phyloP scores from a whole-genome alignment of 225 moss, liverwort and hornwort genomes.

The Sphagnum tenellum region DNA sequence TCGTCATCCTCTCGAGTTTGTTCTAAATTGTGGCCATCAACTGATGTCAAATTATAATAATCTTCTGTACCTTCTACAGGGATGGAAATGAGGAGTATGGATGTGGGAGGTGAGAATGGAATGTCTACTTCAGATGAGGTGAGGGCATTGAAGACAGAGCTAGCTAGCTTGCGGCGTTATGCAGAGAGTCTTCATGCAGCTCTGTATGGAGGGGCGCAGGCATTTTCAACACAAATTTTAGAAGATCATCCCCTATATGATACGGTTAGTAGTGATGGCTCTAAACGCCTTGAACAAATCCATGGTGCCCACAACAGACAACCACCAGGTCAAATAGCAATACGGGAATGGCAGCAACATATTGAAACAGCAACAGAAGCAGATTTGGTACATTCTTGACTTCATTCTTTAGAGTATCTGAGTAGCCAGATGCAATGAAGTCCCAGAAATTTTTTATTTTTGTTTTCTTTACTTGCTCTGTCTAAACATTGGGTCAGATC shows the following conservation, averaged over 20 bases:
- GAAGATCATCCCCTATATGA: constrained; percentile 2
- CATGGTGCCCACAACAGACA: constrained; percentile 4
- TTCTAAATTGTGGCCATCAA: too few relatives aligned
- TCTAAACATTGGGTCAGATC: too few relatives aligned
- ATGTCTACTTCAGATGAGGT: constrained; percentile 15
- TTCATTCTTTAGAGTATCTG: too few relatives aligned
- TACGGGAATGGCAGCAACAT: constrained; percentile 39
- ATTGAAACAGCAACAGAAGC: constrained; percentile 36
- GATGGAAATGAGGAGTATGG: constrained; percentile 18
- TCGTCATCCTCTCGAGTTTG: too few relatives aligned
- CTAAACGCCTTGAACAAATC: constrained; percentile 11
- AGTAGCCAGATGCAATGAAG: too few relatives aligned
- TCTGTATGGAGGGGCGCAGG: constrained; percentile 28
- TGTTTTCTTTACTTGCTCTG: too few relatives aligned
- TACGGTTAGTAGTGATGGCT: constrained; percentile 6
- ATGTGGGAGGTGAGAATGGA: constrained; percentile 8
- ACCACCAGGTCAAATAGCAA: constrained; percentile 7
- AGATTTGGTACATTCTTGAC: constrained; percentile 20
- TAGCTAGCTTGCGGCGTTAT: constrained; percentile 41
- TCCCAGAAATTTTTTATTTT: too few relatives aligned
- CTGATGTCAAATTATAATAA: too few relatives aligned
- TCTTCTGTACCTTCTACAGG: background rate
- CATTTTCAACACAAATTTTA: constrained; percentile 21
- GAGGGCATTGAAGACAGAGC: constrained; percentile 21
- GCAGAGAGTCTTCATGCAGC: constrained; percentile 44